Evolutionary conservation across 2,329 filamentous ascomycete species (phyloP), one percentile per base, ranked within the genome.

Genomic region (Pseudocercospora cruenta): DNA sequence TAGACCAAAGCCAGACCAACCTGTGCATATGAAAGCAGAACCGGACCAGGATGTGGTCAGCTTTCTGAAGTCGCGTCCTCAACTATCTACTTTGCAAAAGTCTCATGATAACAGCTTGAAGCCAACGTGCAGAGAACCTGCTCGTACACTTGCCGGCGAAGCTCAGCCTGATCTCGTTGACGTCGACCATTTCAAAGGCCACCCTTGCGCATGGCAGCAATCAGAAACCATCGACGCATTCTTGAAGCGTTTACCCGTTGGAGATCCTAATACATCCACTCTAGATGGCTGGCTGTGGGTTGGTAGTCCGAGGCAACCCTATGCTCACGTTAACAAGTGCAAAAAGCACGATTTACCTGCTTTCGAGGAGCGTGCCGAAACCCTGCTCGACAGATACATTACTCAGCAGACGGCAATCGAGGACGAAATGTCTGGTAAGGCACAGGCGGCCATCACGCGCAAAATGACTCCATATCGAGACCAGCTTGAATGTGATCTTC

Each of bases 241-340:
- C 71, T 78, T 95, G 1, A 66, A 79, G 8, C 87, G 92, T 8
- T 81, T 94, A 0, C 90, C 90, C 0, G 91, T 92, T 0, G 84
- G 85, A 3, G 89, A 85, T 1, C 91, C 88, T 0, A 77, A 81
- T 2, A 76, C 79, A 3, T 78, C 77, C 0, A 73, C 73, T 0
- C 71, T 79, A 0, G 82, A 84, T 2, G 85, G 85, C 0, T 95
- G 91, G 90, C 92, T 96, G 57, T 93, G 86, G 81, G 86, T 91
- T 49, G 85, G 84, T 60, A 92, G 92, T 75, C n/a, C 55, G 19
- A 16, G 14, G 14, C 55, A 45, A 10, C 63, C 63, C 19, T 57
- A 43, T 22, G 49, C 55, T 72, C 70, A 73, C 22, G 60, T 81
- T 81, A 67, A 74, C 64, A 7, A 71, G 74, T 28, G 80, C 63